Evolutionary conservation across 345 rosid species (phyloP).

Genomic region (Psidium guajava): DNA sequence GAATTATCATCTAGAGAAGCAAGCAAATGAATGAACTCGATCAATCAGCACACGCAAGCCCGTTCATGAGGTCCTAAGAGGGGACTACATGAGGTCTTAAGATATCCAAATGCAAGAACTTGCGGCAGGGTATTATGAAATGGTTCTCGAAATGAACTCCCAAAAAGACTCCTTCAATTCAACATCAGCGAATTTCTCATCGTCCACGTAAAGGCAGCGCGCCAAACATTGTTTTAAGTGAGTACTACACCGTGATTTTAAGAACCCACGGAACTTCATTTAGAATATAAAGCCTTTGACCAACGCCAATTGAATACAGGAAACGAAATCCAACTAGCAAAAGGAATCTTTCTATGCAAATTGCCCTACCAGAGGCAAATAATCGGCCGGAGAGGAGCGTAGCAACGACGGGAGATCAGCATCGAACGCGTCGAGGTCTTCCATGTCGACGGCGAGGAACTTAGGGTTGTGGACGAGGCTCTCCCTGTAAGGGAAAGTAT

Average conservation of each 20-base stretch:
- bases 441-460: slow-evolving; percentile 55
- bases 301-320: neutral
- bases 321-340: neutral
- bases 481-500: slow-evolving; percentile 74
- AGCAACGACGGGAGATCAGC: slow-evolving; percentile 69
- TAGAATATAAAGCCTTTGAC: neutral
- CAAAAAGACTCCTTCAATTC: neutral
- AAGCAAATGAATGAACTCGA: neutral
- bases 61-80: neutral
- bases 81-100: neutral
- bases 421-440: slow-evolving; percentile 75
- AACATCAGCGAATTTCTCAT: neutral
- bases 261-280: neutral
- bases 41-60: neutral
- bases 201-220: neutral
- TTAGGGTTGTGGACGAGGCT: slow-evolving; percentile 70
- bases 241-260: no score
- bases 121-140: neutral
- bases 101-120: neutral
- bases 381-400: slow-evolving; percentile 76
- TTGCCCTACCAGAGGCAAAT: slow-evolving; percentile 51
- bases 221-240: neutral
- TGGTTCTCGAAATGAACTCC: neutral
- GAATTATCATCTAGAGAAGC: neutral
- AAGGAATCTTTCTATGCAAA: neutral